phyloP scores from a whole-genome alignment of 2,329 filamentous ascomycete genomes.

The Cytospora leucostoma region DNA sequence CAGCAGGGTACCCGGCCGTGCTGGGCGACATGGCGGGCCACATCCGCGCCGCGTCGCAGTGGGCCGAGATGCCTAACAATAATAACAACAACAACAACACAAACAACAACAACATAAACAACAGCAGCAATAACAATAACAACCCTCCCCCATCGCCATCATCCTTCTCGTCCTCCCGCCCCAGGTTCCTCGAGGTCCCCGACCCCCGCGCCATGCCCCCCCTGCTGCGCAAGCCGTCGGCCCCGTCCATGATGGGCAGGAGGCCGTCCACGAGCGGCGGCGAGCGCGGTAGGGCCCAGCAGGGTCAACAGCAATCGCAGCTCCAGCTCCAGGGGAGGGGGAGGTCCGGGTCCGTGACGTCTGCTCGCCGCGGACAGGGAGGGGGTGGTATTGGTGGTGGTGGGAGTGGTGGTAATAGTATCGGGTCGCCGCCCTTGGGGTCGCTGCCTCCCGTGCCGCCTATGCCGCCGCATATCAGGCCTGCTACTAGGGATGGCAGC shows the following conservation, averaged over 20 bases:
- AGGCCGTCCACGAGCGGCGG: constrained; percentile 25
- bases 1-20: not conserved
- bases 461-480: constrained; percentile 22
- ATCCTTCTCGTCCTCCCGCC: constrained; percentile 1
- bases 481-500: constrained; percentile 17
- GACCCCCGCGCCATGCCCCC: constrained; percentile 3
- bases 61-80: constrained; percentile 13
- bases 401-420: too few relatives aligned
- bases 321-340: constrained; percentile 9
- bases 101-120: too few relatives aligned
- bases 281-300: constrained; percentile 7
- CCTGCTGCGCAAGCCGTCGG: constrained; percentile 11
- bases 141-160: too few relatives aligned
- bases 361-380: constrained; percentile 12
- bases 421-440: constrained; percentile 3
- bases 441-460: constrained; percentile 10
- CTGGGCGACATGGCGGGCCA: constrained; percentile 17
- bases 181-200: constrained; percentile 20
- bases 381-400: not conserved
- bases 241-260: not conserved
- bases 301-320: not conserved
- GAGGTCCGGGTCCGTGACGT: constrained; percentile 11
- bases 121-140: too few relatives aligned
- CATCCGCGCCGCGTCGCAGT: constrained; percentile 22
- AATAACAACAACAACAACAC: too few relatives aligned